Percentiles rank a stretch among this genome's conserved stretches.
phyloP scores from a whole-genome alignment of 2,329 filamentous ascomycete genomes.

The Trichoderma sp. region DNA sequence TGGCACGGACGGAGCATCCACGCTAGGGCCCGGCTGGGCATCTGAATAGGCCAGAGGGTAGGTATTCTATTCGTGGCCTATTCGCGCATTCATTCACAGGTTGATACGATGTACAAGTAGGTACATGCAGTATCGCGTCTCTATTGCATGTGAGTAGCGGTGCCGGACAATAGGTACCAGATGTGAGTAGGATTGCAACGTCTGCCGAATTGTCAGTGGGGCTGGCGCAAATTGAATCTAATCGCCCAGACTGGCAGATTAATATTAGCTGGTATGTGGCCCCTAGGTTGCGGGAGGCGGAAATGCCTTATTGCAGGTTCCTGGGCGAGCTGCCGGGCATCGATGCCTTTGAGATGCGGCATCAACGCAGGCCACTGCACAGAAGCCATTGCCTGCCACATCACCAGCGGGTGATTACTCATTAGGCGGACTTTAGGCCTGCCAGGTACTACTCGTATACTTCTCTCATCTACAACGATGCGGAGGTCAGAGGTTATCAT shows the following conservation, averaged over 20 bases:
- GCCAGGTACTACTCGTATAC: background rate
- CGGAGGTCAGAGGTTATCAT: background rate
- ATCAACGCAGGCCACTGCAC: slow-evolving; percentile 16
- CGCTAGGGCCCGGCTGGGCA: background rate
- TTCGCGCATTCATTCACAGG: background rate
- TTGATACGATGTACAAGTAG: too few relatives aligned
- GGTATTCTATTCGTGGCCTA: background rate
- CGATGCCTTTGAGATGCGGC: slow-evolving; percentile 24
- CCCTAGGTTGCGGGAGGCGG: slow-evolving; percentile 6
- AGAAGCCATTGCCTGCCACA: slow-evolving; percentile 2
- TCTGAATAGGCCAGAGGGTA: background rate
- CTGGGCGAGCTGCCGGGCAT: slow-evolving; percentile 18
- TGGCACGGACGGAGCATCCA: background rate
- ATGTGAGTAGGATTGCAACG: background rate
- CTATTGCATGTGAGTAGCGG: background rate
- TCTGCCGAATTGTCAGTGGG: background rate
- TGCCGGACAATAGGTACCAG: too few relatives aligned
- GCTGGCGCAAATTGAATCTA: background rate
- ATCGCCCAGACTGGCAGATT: slow-evolving; percentile 1
- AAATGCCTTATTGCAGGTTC: slow-evolving; percentile 13
- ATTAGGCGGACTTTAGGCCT: background rate
- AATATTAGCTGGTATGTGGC: slow-evolving; percentile 12
- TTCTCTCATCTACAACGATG: background rate
- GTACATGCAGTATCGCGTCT: background rate
- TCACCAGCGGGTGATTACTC: background rate